Conservation (phyloP, 2,329 filamentous ascomycete genomes). For the Colletotrichum sp. region DNA sequence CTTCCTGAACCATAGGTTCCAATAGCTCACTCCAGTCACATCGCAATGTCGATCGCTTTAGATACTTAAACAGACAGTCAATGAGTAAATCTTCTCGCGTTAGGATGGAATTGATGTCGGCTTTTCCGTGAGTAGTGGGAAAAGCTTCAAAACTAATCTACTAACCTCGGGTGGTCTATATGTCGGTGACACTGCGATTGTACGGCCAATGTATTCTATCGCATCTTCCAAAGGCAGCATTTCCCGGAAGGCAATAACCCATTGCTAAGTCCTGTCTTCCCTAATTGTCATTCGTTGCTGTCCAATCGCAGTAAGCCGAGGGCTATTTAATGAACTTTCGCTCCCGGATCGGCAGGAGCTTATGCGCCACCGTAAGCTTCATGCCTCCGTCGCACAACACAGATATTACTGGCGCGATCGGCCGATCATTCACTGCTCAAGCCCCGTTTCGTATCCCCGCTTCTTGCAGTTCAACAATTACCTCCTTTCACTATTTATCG, state of each 20-base stretch:
- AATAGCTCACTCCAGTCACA: neutral
- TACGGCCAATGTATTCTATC: neutral
- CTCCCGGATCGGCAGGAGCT: neutral
- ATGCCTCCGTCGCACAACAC: neutral
- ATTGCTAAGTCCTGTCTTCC: neutral
- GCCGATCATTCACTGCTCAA: neutral
- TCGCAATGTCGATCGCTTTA: neutral
- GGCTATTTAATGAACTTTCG: neutral
- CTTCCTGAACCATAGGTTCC: neutral
- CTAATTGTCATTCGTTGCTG: neutral
- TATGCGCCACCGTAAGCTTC: neutral
- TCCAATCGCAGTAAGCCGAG: neutral
- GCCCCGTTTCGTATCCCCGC: neutral
- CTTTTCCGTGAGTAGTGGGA: neutral
- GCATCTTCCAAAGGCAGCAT: neutral
- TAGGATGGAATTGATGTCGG: too few relatives aligned
- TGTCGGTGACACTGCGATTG: neutral
- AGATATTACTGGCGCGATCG: neutral
- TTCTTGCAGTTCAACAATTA: neutral
- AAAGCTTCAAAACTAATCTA: neutral
- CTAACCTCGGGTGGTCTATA: neutral
- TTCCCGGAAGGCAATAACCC: neutral
- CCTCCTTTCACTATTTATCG: neutral
- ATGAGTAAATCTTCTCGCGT: neutral
- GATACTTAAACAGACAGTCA: neutral